Evolutionary conservation across 768 basidiomycete species (phyloP), one percentile per base, ranked within the genome.

Genomic region (Hortiboletus campestris): DNA sequence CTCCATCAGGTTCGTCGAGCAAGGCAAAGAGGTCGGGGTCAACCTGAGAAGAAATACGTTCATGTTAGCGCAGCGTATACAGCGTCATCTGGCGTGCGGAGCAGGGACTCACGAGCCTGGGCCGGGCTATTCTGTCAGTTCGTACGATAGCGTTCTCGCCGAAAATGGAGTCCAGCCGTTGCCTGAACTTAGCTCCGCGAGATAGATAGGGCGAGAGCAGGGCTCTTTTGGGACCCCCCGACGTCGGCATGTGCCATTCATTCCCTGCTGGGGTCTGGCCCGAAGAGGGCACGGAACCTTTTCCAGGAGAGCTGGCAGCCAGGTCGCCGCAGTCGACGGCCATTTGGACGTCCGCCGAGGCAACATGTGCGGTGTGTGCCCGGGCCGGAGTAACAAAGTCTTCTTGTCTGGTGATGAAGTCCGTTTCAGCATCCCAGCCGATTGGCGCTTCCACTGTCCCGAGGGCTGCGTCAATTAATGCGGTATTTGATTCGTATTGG

Each of bases 361-460:
- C 3, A 3, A 10, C 28, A 8, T 19, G 49, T 4, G 4, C 19
- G 3, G 2, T 36, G 38, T 42, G 51, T 4, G 28, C 11, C n/a
- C n/a, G n/a, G n/a, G n/a, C n/a, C n/a, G 39, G 20, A 0, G 2
- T 2, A 3, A 51, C 17, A 36, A 35, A 25, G 19, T 49, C 51
- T 0, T 52, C 47, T 1, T 57, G 51, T 20, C 38, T 29, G n/a
- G 47, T 25, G 36, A 59, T 46, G 11, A 49, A 35, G 32, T 66
- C 47, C n/a, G 49, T 4, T 45, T 58, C 59, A 4, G 41, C 53
- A 14, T 55, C 53, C 65, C 65, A 67, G 49, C 42, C 20, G 36
- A 69, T 43, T 4, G 65, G 56, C 4, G 68, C 69, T 5, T 56
- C 11, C 5, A 50, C 49, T 0, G 69, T 70, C 43, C 56, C 69